Evolutionary conservation across 768 basidiomycete genomes (phyloP), one percentile per base, ranked within the genome.

Genomic region (Boletus pseudopeckii): DNA sequence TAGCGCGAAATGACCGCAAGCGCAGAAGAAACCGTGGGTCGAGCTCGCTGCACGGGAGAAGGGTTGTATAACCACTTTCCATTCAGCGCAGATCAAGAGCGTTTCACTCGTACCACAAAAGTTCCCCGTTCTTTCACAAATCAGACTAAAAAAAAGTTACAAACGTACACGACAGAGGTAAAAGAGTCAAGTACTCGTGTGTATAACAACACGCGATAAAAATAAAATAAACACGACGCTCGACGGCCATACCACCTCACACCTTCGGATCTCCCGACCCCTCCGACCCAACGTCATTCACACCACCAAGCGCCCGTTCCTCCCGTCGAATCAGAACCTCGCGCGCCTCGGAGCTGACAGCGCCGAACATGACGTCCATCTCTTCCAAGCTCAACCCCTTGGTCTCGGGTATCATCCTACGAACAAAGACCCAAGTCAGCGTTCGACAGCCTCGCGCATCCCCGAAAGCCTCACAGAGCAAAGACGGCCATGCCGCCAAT

Each of bases 401-500:
- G 15, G 83, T 85, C 64, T 85, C 84, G 0, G 83, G 84, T 49
- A 85, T 78, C 44, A 83, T 48, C 4, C 81, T 83, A 22, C 22
- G 3, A 22, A 22, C 22, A 22, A 22, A 22, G n/a, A n/a, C n/a
- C n/a, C n/a, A n/a, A n/a, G n/a, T n/a, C n/a, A n/a, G n/a, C n/a
- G n/a, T n/a, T n/a, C n/a, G n/a, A n/a, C n/a, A n/a, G n/a, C n/a
- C n/a, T n/a, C n/a, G n/a, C n/a, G n/a, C n/a, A n/a, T n/a, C n/a
- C n/a, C n/a, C 5, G 5, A n/a, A 10, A 8, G 2, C 5, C 79
- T 61, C 55, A 88, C 84, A 85, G 64, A 0, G 87, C 73, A 68
- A 92, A 90, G 13, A 75, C 65, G 30, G 73, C 83, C 84, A 89
- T 86, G 17, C 79, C 88, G 33, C 74, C 80, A 38, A 90, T 74